phyloP scores from a whole-genome alignment of 2,329 filamentous ascomycete genomes.

The Clonostachys solani region DNA sequence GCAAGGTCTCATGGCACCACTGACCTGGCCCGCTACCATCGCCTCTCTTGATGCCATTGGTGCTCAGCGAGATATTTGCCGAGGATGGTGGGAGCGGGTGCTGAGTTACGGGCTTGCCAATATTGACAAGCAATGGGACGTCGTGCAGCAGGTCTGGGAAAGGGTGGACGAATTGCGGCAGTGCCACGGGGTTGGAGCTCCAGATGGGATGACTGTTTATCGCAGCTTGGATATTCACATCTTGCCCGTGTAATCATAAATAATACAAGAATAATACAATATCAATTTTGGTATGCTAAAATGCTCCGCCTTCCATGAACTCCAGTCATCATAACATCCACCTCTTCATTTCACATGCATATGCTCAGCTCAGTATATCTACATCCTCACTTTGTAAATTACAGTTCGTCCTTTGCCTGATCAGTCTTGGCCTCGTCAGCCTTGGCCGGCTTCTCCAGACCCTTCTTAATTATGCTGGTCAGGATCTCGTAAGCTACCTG shows the following conservation, averaged over 20 bases:
- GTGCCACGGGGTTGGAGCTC: no score
- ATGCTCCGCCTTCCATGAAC: no score
- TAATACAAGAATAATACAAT: no score
- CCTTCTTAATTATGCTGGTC: slow-evolving; percentile 59
- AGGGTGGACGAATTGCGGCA: background rate
- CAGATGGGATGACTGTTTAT: no score
- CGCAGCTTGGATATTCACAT: no score
- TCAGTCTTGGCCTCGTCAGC: slow-evolving; percentile 3
- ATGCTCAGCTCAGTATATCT: no score
- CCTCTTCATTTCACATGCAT: no score
- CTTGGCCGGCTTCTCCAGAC: slow-evolving; percentile 17
- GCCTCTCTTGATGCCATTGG: background rate
- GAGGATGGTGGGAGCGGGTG: background rate
- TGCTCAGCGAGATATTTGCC: background rate
- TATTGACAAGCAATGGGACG: background rate
- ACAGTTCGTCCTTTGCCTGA: slow-evolving; percentile 2
- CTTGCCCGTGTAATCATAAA: no score
- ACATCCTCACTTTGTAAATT: background rate
- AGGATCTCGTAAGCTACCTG: slow-evolving; percentile 86
- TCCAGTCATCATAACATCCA: no score
- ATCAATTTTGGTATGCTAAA: no score
- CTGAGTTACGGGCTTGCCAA: background rate
- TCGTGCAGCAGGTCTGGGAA: slow-evolving; percentile 1
- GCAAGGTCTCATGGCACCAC: background rate
- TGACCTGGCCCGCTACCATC: background rate